Evolutionary conservation across 225 moss, liverwort and hornwort species (phyloP), one percentile per base, ranked within the genome.

Genomic region (Takakia lepidozioides): DNA sequence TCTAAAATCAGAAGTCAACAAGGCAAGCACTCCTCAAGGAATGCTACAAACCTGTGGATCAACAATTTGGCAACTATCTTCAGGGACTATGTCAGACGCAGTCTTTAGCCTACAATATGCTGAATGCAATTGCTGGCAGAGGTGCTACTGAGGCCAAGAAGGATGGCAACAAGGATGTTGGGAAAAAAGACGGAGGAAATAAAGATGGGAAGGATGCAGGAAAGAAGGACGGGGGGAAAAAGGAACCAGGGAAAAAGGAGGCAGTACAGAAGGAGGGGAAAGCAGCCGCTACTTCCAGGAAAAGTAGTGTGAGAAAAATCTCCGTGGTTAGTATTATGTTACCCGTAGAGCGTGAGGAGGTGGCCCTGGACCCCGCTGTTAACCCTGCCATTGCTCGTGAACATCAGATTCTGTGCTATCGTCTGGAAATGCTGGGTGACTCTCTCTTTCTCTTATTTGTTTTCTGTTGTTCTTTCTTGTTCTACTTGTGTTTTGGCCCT

Each of bases 371-470:
- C 29, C 61, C 28, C 23, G 40, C 24, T 0, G 55, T 91, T 1
- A 20, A 81, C 8, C 59, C 11, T 4, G 71, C 87, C 0, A 85
- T 75, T 50, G 83, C 73, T 15, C 85, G 85, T 0, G 98, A 98
- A 58, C 87, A 98, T 56, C 85, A 91, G 22, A 73, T 98, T 26
- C 62, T 98, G 0, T 57, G 71, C 29, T 73, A 81, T 3, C 76
- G 91, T 5, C 51, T 98, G 26, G 86, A 91, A 47, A 57, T 81
- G 38, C 78, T 98, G 45, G 91, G 98, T 98, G 64, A 2, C 19
- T 48, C 13, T 47, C 13, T 20, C 21, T 56, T 1, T 58, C n/a
- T n/a, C n/a, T n/a, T n/a, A n/a, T n/a, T n/a, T n/a, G n/a, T n/a
- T n/a, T n/a, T n/a, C n/a, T n/a, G n/a, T n/a, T n/a, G n/a, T n/a